These are phyloP conservation scores for Xylariaceae sp. DNA, from an alignment of 2,329 filamentous ascomycete species.

Conservation along the genomic window DNA sequence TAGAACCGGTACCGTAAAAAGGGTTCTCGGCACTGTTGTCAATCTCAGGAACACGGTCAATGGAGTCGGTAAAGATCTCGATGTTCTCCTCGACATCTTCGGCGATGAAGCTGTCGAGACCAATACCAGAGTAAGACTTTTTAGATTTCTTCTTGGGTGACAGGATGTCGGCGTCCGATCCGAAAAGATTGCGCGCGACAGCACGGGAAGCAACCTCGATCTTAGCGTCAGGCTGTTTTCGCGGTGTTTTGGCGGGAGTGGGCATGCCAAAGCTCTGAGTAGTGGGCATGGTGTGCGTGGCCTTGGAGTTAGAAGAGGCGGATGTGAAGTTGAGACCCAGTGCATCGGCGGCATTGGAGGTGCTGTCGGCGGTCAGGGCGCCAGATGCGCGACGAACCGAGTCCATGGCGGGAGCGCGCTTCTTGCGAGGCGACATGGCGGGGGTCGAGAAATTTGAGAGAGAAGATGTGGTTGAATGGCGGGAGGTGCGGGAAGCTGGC, in stretches of 20 bases:
- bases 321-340: constrained; percentile 35
- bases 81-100: constrained; percentile 61
- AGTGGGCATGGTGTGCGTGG: constrained; percentile 20
- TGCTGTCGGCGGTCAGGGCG: constrained; percentile 43
- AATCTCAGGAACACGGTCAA: constrained; percentile 70
- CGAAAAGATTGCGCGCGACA: constrained; percentile 62
- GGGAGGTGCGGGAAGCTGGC: constrained; percentile 18
- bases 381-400: constrained; percentile 47
- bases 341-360: constrained; percentile 42
- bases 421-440: constrained; percentile 50
- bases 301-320: constrained; percentile 26
- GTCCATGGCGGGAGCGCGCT: constrained; percentile 46
- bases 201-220: constrained; percentile 50
- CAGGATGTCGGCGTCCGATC: constrained; percentile 56
- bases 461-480: constrained; percentile 27
- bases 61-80: constrained; percentile 73
- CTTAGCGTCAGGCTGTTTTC: constrained; percentile 57
- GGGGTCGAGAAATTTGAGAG: constrained; percentile 39
- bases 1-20: constrained; percentile 55
- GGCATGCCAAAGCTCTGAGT: constrained; percentile 54
- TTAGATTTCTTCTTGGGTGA: constrained; percentile 57
- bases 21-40: constrained; percentile 69
- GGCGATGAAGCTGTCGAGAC: constrained; percentile 56
- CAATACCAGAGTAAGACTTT: constrained; percentile 55
- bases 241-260: constrained; percentile 75